Conservation (phyloP, 306 rosid species). For the Cicer chorassanicum region DNA sequence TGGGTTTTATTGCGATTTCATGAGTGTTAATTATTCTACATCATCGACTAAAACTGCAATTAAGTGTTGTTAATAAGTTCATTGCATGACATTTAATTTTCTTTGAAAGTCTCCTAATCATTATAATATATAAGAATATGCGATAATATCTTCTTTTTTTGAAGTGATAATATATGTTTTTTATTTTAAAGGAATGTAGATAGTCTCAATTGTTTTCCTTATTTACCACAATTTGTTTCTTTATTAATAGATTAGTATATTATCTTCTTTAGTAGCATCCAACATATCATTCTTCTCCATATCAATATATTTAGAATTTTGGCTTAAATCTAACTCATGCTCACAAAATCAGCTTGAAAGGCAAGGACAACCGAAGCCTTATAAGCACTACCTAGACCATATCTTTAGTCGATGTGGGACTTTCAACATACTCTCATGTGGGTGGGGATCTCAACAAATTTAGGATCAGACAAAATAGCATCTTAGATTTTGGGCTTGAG, state of each 20-base stretch:
- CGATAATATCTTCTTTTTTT: not conserved
- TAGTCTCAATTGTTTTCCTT: slow-evolving; percentile 2
- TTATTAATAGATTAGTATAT: not conserved
- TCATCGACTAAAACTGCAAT: too few relatives aligned
- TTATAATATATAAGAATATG: not conserved
- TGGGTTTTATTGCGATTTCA: too few relatives aligned
- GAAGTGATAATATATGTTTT: not conserved
- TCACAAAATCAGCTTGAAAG: not conserved
- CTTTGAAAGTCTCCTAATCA: slow-evolving; percentile 24
- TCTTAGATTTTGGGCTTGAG: too few relatives aligned
- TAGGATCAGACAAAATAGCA: too few relatives aligned
- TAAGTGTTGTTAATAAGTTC: not conserved
- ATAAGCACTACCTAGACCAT: not conserved
- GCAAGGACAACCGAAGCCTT: not conserved
- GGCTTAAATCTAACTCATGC: not conserved
- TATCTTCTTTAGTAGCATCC: slow-evolving; percentile 23
- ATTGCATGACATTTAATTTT: slow-evolving; percentile 22
- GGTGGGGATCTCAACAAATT: too few relatives aligned
- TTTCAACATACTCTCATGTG: not conserved
- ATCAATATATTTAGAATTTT: not conserved
- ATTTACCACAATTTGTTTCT: not conserved
- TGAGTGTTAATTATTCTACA: too few relatives aligned
- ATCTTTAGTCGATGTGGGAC: not conserved
- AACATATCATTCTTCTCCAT: not conserved
- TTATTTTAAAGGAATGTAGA: not conserved